Conservation (phyloP, 2,329 filamentous ascomycete genomes). For the Alternaria sp. region DNA sequence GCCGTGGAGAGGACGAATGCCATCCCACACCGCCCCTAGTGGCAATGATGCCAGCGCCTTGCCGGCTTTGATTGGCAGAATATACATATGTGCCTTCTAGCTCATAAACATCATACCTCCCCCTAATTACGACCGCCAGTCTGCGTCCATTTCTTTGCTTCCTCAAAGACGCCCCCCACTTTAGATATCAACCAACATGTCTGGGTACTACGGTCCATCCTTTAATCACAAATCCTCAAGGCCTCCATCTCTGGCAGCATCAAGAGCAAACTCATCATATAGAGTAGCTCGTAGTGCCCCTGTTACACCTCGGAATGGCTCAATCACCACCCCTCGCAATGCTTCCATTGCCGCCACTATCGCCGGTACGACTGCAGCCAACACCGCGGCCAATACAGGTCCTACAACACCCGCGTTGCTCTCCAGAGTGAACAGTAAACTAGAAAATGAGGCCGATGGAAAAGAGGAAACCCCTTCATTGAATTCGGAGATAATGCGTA, state of each 20-base stretch:
- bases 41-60: conserved; percentile 17
- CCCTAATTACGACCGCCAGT: background rate
- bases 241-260: conserved; percentile 26
- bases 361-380: conserved; percentile 23
- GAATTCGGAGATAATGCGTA: conserved; percentile 29
- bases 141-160: conserved; percentile 8
- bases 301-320: conserved; percentile 27
- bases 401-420: conserved; percentile 23
- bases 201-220: conserved; percentile 31
- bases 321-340: conserved; percentile 25
- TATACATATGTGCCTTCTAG: conserved; percentile 8
- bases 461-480: conserved; percentile 16
- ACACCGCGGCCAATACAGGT: conserved; percentile 25
- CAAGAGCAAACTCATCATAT: conserved; percentile 26
- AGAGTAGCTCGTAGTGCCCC: conserved; percentile 22
- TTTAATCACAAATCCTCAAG: conserved; percentile 23
- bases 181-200: conserved; percentile 17
- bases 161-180: conserved; percentile 2
- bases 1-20: conserved; percentile 7
- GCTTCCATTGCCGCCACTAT: conserved; percentile 22
- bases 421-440: conserved; percentile 27
- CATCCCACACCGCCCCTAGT: conserved; percentile 12
- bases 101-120: conserved; percentile 4
- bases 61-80: conserved; percentile 6
- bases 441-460: conserved; percentile 11